Percentiles rank a stretch among this genome's conserved stretches.
phyloP scores from a whole-genome alignment of 1,284 basidiomycete genomes.

The Stereum hirsutum region DNA sequence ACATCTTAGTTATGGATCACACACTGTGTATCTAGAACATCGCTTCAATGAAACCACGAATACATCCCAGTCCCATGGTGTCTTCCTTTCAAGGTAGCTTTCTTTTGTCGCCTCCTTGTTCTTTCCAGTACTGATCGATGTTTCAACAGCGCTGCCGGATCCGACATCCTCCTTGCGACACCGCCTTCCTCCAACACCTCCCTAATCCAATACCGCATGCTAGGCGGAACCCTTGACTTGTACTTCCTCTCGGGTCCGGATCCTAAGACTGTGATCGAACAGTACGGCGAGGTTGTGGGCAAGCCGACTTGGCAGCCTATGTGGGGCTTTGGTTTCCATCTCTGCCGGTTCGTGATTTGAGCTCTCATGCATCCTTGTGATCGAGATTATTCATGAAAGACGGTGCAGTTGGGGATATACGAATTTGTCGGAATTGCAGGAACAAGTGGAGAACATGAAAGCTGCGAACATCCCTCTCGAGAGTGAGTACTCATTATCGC shows the following conservation, averaged over 20 bases:
- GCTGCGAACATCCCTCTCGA: constrained; percentile 58
- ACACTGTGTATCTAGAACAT: constrained; percentile 62
- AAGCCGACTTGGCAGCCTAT: constrained; percentile 52
- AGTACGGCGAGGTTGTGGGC: constrained; percentile 52
- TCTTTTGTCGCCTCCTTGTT: constrained; percentile 1
- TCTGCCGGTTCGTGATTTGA: constrained; percentile 35
- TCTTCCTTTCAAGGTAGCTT: constrained; percentile 54
- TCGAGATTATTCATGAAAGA: neutral
- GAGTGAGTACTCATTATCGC: too few species aligned
- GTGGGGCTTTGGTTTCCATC: constrained; percentile 62
- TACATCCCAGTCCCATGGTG: constrained; percentile 53
- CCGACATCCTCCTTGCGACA: constrained; percentile 55
- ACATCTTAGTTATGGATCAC: constrained; percentile 66
- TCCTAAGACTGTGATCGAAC: constrained; percentile 55
- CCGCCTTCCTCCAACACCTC: constrained; percentile 40
- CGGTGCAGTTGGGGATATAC: constrained; percentile 43
- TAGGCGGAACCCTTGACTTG: constrained; percentile 60
- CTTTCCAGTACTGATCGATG: too few species aligned
- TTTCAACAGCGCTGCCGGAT: constrained; percentile 46
- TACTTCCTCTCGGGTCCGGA: constrained; percentile 66
- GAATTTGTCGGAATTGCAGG: constrained; percentile 17
- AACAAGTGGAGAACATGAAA: constrained; percentile 50
- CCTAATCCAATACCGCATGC: constrained; percentile 50
- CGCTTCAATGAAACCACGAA: constrained; percentile 40
- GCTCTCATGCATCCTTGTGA: neutral